Conservation (phyloP, 331 rosid genomes). For the Cydonia oblonga region DNA sequence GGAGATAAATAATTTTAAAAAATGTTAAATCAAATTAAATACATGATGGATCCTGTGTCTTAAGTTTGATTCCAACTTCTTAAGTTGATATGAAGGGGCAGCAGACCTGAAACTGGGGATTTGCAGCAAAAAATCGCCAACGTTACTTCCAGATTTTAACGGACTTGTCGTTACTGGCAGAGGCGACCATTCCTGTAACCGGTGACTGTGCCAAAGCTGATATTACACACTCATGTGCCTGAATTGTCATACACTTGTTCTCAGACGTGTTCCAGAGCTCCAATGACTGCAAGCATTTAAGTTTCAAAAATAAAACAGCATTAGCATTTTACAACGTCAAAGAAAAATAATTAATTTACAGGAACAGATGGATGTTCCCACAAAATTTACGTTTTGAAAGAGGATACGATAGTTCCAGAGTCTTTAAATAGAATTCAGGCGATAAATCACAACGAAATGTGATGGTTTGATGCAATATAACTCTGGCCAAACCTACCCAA, state of each 20-base stretch:
- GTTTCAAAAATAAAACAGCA: neutral
- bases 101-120: conserved; percentile 18
- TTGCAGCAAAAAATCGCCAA: conserved; percentile 9
- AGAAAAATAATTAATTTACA: too few species aligned
- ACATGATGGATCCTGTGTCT: conserved; percentile 3
- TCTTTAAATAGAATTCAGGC: neutral
- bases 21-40: neutral
- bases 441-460: neutral
- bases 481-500: neutral
- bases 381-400: neutral
- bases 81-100: conserved; percentile 6
- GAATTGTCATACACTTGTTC: conserved; percentile 64
- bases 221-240: conserved; percentile 70
- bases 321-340: neutral
- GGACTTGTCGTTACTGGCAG: conserved; percentile 75
- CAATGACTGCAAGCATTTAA: conserved; percentile 48
- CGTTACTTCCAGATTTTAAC: conserved; percentile 81
- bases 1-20: neutral
- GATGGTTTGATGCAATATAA: neutral
- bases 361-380: too few species aligned
- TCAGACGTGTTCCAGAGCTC: conserved; percentile 84
- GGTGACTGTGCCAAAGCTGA: conserved; percentile 79
- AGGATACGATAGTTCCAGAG: neutral
- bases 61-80: conserved; percentile 14
- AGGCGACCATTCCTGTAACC: conserved; percentile 74